These are phyloP conservation scores for Dentipellis sp. DNA, from an alignment of 768 basidiomycete genomes.

Conservation along the genomic window DNA sequence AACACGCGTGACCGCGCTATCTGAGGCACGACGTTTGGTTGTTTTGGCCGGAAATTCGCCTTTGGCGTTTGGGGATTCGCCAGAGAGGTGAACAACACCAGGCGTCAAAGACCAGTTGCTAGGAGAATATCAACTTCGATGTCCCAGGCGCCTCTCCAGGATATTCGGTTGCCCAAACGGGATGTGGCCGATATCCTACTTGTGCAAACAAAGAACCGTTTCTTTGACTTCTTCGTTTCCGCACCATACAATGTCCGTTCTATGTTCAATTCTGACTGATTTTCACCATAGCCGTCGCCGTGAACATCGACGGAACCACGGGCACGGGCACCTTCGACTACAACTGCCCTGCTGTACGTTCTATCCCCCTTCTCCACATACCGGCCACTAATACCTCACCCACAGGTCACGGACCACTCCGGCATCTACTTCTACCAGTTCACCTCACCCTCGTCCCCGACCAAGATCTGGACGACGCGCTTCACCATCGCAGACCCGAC, in stretches of 20 bases:
- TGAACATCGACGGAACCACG: slow-evolving; percentile 50
- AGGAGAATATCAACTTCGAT: background rate
- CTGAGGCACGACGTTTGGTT: too few relatives aligned
- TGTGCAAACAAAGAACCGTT: background rate
- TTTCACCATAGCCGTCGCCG: slow-evolving; percentile 46
- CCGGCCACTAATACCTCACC: background rate
- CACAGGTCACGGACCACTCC: slow-evolving; percentile 52
- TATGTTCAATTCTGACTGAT: background rate
- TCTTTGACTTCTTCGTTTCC: background rate
- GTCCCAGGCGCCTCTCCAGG: background rate
- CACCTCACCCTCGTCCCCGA: slow-evolving; percentile 31
- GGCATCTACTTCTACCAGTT: slow-evolving; percentile 81
- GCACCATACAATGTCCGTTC: background rate
- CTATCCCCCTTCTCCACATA: background rate
- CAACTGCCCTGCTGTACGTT: slow-evolving; percentile 59
- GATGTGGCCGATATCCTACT: background rate
- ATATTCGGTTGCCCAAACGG: background rate
- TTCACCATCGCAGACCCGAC: slow-evolving; percentile 57
- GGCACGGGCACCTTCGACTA: slow-evolving; percentile 37
- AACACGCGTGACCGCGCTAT: too few relatives aligned
- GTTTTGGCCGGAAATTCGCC: too few relatives aligned
- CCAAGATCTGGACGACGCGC: slow-evolving; percentile 59
- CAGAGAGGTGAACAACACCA: too few relatives aligned
- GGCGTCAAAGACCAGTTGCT: too few relatives aligned
- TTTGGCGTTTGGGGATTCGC: too few relatives aligned